Evolutionary conservation across 331 rosid genomes (phyloP).

Genomic region (Pyracantha coccinea): DNA sequence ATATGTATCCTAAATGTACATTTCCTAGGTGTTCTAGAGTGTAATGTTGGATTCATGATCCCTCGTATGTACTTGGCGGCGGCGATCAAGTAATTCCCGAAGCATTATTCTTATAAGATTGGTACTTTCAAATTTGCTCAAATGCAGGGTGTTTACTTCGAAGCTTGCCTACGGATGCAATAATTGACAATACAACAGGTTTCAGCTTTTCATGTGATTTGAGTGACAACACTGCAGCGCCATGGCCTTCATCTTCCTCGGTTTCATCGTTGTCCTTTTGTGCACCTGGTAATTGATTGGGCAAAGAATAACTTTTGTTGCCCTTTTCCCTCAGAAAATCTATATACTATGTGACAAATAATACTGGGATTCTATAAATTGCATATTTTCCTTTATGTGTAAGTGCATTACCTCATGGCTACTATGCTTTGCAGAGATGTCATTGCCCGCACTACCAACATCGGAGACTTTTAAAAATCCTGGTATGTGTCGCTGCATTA

Average conservation of each 20-base stretch:
- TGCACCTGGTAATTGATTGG: constrained; percentile 75
- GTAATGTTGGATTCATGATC: not conserved
- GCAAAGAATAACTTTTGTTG: not conserved
- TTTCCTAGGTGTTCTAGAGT: not conserved
- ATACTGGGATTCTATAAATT: too few species aligned
- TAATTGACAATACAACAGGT: constrained; percentile 80
- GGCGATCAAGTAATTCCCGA: not conserved
- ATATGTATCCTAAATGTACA: not conserved
- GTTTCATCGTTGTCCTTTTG: constrained; percentile 75
- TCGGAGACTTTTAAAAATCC: constrained; percentile 71
- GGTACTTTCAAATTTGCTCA: constrained; percentile 2
- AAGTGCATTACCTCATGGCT: not conserved
- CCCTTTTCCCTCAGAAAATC: not conserved
- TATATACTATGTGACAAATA: not conserved
- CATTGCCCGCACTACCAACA: constrained; percentile 90
- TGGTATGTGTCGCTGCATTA: constrained; percentile 47
- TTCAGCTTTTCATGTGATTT: constrained; percentile 89
- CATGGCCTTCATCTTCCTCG: constrained; percentile 96
- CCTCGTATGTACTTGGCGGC: not conserved
- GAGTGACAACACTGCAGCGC: constrained; percentile 87
- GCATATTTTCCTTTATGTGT: not conserved
- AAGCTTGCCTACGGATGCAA: constrained; percentile 79
- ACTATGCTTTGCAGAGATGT: constrained; percentile 70
- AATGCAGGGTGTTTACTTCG: constrained; percentile 86
- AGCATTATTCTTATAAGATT: not conserved